Base-by-base conservation (phyloP, 2,329 filamentous ascomycete species). In the Falciphora oryzae region DNA sequence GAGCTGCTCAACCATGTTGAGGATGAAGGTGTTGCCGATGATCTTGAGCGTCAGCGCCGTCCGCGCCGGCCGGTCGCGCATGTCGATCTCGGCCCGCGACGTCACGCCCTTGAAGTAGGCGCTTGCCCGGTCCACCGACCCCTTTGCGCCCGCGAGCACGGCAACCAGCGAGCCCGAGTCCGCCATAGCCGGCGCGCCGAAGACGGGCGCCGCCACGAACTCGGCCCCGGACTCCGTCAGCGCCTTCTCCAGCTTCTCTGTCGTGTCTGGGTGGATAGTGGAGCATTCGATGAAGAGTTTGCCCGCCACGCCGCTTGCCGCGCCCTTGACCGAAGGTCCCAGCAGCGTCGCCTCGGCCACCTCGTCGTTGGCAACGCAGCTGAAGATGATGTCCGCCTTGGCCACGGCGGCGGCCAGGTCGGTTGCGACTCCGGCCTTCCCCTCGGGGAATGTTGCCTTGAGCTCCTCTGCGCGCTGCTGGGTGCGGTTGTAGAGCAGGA, bases 261-360 rank as follows among this genome's bases (percentile, higher is more conserved):
- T 91, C 4, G 90, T 92, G 64, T 93, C 89, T 0, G 93, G 93
- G 75, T 95, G 90, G 50, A 97, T 85, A 31, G 93, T 97, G 4
- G 91, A 95, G 81, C 90, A 93, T 73, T 97, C 93, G 38, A 96
- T 84, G 69, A 97, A 88, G 22, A 95, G 79, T 78, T 96, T 97
- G 67, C 86, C 87, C 32, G 81, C 81, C 25, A 91, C 77, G 25
- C 62, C 62, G 25, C 77, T 72, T 61, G 83, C 71, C 4, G 92
- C 77, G 35, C 89, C 83, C 3, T 81, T 73, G 57, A 81, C 75
- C 18, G 44, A 53, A 4, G 44, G 44, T 4, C 44, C 44, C 44
- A 53, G 7, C 66, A 92, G 82, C 27, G 86, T 85, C 5, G 83
- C 78, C 65, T 86, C 83, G 58, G 96, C 86, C 6, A 90, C 90